Evolutionary conservation across 768 basidiomycete species (phyloP).

Genomic region (Kwoniella mangroviensis): DNA sequence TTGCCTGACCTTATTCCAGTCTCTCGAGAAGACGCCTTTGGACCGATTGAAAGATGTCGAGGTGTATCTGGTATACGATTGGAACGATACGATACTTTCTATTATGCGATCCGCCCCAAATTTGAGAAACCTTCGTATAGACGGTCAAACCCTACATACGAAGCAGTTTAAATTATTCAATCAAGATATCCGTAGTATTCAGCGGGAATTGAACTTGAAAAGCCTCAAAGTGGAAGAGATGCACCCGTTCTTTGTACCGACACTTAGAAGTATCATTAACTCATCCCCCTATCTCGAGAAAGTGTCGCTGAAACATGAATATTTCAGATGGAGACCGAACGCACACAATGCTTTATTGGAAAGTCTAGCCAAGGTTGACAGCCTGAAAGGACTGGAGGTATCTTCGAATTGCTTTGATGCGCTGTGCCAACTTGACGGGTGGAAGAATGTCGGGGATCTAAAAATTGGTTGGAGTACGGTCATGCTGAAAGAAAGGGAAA

Average conservation of each 20-base stretch:
- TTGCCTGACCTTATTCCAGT: not conserved
- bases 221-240: not conserved
- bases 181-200: not conserved
- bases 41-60: not conserved
- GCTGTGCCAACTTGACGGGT: constrained; percentile 7
- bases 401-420: constrained; percentile 14
- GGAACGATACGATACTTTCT: not conserved
- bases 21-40: not conserved
- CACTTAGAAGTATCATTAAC: not conserved
- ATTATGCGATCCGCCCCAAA: not conserved
- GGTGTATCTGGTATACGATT: not conserved
- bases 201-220: not conserved
- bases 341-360: not conserved
- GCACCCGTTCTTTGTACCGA: not conserved
- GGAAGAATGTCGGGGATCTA: constrained; percentile 9
- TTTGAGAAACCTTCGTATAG: not conserved
- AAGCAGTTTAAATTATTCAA: not conserved
- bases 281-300: constrained; percentile 4
- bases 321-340: constrained; percentile 6
- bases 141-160: not conserved
- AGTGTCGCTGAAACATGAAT: constrained; percentile 1
- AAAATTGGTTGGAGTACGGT: constrained; percentile 22
- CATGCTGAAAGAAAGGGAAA: not conserved
- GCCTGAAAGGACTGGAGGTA: constrained; percentile 3
- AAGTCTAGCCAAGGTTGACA: not conserved